Base-by-base conservation (phyloP, 345 rosid genomes). In the Citrus glauca region DNA sequence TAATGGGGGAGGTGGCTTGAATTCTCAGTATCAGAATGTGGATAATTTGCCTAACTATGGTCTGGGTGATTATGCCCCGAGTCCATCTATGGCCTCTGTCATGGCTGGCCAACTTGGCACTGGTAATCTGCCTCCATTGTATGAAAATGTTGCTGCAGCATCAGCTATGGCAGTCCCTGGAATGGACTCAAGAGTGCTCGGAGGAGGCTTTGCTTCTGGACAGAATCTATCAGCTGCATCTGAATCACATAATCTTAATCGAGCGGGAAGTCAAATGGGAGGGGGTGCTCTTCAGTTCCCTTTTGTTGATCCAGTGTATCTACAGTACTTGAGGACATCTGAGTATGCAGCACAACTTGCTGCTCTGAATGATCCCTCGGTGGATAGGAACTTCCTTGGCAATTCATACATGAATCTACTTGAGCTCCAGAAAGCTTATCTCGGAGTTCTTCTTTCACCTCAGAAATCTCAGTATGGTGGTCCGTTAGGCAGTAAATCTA, bases 131-230 rank as follows among this genome's bases (percentile, higher is more conserved):
- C 90, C 97, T 19, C 91, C 91, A 38, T 80, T 86, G 70, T 93
- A 82, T 87, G 97, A 92, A 56, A 91, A 93, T 90, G 89, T 84
- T 81, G 86, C 95, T 35, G 88, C 91, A 2, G 90, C 90, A 32
- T 85, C 91, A 7, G 86, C 90, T 74, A 61, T 88, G 85, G 92
- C 83, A 32, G 80, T 75, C 32, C 84, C 91, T 66, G 94, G 93
- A 81, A 72, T 90, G 84, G 96, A 94, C 75, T 81, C 92, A 0
- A 87, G 98, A 81, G 69, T 87, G 56, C 83, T 90, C 59, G 94
- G 90, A 13, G 91, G 93, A 71, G 89, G 90, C 67, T 76, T 80
- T 59, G 84, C 82, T 40, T 70, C 90, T 33, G 93, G 93, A 73
- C 87, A 87, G 50, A 84, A 78, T 82, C 73, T 85, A 24, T 75